phyloP scores from a whole-genome alignment of 2,329 filamentous ascomycete species.

The Cladobotryum mycophilum region DNA sequence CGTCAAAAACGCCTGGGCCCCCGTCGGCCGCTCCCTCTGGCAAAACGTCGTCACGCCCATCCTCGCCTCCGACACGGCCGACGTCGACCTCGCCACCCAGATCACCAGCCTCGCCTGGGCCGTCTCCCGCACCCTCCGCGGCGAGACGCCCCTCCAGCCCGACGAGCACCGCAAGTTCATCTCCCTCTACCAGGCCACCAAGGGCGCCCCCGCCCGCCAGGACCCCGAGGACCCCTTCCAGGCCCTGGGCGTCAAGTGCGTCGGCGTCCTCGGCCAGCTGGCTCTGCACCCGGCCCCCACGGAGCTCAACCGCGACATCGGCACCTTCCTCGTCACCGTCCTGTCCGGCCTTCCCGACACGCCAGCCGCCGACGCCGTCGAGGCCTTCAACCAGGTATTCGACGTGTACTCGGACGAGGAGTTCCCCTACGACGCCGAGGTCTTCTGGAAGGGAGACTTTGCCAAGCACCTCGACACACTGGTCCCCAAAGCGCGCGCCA shows the following conservation, averaged over 20 bases:
- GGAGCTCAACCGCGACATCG: slow-evolving; percentile 54
- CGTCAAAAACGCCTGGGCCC: slow-evolving; percentile 49
- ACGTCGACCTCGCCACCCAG: slow-evolving; percentile 55
- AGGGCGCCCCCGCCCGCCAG: slow-evolving; percentile 22
- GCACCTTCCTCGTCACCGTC: slow-evolving; percentile 54
- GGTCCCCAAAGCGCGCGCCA: slow-evolving; percentile 46
- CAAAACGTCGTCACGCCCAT: slow-evolving; percentile 48
- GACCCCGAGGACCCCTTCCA: slow-evolving; percentile 51
- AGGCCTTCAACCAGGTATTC: slow-evolving; percentile 60
- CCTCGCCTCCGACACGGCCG: slow-evolving; percentile 54
- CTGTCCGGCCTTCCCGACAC: slow-evolving; percentile 46
- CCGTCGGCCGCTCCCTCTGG: slow-evolving; percentile 52
- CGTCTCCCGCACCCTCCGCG: slow-evolving; percentile 47
- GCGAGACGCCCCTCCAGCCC: slow-evolving; percentile 40
- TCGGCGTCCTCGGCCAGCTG: slow-evolving; percentile 60
- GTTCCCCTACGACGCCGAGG: slow-evolving; percentile 50
- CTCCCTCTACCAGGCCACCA: slow-evolving; percentile 56
- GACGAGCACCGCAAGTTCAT: slow-evolving; percentile 59
- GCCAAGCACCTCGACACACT: slow-evolving; percentile 51
- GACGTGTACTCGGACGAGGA: slow-evolving; percentile 61
- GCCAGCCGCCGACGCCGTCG: slow-evolving; percentile 52
- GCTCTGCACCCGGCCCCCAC: slow-evolving; percentile 49
- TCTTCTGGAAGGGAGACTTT: slow-evolving; percentile 60
- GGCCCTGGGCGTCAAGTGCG: slow-evolving; percentile 57
- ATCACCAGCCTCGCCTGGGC: slow-evolving; percentile 62